Base-by-base conservation (phyloP, 768 basidiomycete genomes). In the Lentinula guzmanii region DNA sequence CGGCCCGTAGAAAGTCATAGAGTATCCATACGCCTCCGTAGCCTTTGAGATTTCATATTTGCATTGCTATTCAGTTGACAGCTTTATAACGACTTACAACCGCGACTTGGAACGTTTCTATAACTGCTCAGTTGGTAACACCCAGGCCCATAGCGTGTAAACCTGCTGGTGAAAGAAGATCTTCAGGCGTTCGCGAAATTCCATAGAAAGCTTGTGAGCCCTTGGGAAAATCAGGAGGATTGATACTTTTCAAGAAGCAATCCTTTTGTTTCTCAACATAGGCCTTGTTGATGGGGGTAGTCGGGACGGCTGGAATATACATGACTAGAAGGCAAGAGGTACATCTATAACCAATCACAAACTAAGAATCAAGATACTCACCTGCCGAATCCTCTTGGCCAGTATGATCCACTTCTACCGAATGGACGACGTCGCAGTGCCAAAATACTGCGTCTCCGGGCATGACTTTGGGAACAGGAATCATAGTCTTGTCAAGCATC, bases 361-460 rank as follows among this genome's bases (percentile, higher is more conserved):
- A 24, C 42, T 31, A 52, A 41, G 24, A 15, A 51, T 28, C 13
- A 41, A 18, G 54, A 16, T 11, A 52, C 69, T 63, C 55, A 77
- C 77, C 79, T 43, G 80, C 77, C 1, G 82, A 82, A 66, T 83
- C 80, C 55, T 66, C 69, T 10, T 67, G 63, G 5, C 83, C 83
- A 1, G 68, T 72, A 64, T 85, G 82, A 51, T 79, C 71, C 31
- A 63, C 43, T 55, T 73, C 72, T 9, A 73, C 71, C 3, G 71
- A 63, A 56, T 73, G 72, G 13, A 73, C 61, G 18, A 69, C 70
- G 54, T 73, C 83, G 61, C 80, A 82, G 64, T 85, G 84, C 83
- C 86, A 87, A 70, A 83, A 86, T 1, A 86, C 83, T 71, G 84
- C 83, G 67, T 89, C 88, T 3, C 87, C 88, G 0, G 87, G 86